Conservation (phyloP, 2,329 filamentous ascomycete species). For the Cladobotryum mycophilum region DNA sequence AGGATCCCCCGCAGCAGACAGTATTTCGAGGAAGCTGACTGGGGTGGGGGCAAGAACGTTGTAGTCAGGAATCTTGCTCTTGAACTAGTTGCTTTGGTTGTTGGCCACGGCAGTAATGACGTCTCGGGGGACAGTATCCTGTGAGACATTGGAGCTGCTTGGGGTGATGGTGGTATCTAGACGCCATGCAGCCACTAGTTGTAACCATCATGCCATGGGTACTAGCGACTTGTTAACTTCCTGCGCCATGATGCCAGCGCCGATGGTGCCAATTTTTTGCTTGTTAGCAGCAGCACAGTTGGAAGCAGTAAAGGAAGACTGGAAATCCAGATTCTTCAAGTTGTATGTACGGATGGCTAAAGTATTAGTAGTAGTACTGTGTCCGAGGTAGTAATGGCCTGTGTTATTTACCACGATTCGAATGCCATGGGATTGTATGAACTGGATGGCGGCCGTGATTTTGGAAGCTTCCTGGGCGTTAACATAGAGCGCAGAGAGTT, state of each 20-base stretch:
- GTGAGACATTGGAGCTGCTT: conserved; percentile 26
- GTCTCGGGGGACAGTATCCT: conserved; percentile 41
- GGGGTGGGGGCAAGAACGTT: not conserved
- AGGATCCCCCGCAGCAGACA: conserved; percentile 1
- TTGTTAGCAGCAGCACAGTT: conserved; percentile 1
- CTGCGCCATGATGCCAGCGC: conserved; percentile 45
- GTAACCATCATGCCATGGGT: conserved; percentile 42
- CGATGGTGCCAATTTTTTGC: conserved; percentile 17
- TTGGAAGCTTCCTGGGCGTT: not conserved
- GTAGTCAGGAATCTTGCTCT: not conserved
- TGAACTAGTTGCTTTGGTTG: not conserved
- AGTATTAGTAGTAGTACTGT: conserved; percentile 30
- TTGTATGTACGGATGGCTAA: conserved; percentile 33
- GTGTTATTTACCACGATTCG: conserved; percentile 31
- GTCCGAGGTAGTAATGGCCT: conserved; percentile 27
- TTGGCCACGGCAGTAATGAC: not conserved
- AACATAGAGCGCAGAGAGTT: conserved; percentile 3
- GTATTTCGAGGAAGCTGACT: conserved; percentile 1
- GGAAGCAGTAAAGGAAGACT: conserved; percentile 23
- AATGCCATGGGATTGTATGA: conserved; percentile 32
- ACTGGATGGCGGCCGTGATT: conserved; percentile 23
- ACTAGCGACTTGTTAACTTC: conserved; percentile 40
- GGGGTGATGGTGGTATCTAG: conserved; percentile 39
- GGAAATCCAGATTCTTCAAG: conserved; percentile 35
- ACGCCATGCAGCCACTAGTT: conserved; percentile 47